phyloP scores from a whole-genome alignment of 78 protist genomes.

The Monocercomonoides exilis region DNA sequence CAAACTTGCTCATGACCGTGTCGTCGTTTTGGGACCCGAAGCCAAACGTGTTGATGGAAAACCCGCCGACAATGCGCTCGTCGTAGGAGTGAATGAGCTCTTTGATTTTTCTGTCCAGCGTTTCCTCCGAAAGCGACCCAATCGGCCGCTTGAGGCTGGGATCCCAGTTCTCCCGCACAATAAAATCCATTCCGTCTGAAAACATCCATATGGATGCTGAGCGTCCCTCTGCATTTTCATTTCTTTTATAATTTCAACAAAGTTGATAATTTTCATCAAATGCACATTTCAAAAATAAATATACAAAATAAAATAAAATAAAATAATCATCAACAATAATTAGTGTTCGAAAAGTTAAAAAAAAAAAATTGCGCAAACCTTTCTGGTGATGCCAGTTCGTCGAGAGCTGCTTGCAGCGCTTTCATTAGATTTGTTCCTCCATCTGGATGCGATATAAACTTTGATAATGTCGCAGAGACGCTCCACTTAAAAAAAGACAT shows the following conservation, averaged over 20 bases:
- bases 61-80: background rate
- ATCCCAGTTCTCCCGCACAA: too few species aligned
- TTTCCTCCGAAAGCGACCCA: too few species aligned
- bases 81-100: background rate
- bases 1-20: background rate
- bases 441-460: background rate
- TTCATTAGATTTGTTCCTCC: background rate
- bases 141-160: too few species aligned
- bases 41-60: background rate
- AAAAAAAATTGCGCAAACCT: too few species aligned
- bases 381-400: background rate
- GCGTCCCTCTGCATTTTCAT: background rate
- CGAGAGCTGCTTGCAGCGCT: background rate
- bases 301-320: too few species aligned
- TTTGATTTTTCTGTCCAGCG: background rate
- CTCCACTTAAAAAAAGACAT: background rate
- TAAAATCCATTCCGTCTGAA: background rate
- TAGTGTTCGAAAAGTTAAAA: too few species aligned
- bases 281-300: too few species aligned
- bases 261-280: too few species aligned
- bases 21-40: background rate
- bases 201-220: conserved; percentile 3
- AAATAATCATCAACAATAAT: too few species aligned
- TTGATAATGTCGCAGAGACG: background rate
- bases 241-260: too few species aligned